Percentiles rank a stretch among this genome's conserved stretches.
Evolutionary conservation across 2,329 filamentous ascomycete species (phyloP).

Genomic region (Colletotrichum liriopes): DNA sequence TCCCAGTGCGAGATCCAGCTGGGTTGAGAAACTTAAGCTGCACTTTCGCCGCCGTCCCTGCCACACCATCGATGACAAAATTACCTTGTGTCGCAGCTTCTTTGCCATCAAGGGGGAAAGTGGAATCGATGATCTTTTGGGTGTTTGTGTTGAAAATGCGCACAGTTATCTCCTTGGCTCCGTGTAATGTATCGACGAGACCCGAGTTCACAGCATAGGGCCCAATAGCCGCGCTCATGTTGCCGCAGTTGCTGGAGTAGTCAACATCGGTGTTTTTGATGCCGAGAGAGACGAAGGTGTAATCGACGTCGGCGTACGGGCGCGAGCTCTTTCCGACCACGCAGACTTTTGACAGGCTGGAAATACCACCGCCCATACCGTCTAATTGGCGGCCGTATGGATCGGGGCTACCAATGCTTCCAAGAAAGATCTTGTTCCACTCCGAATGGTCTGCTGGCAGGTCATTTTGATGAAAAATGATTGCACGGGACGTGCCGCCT

Average conservation of each 20-base stretch:
- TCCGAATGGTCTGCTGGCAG: constrained; percentile 62
- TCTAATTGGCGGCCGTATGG: constrained; percentile 80
- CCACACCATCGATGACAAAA: constrained; percentile 76
- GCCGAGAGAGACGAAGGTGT: constrained; percentile 80
- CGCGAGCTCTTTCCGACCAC: constrained; percentile 70
- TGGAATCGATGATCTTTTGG: constrained; percentile 72
- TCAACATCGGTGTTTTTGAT: constrained; percentile 75
- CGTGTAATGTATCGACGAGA: constrained; percentile 53
- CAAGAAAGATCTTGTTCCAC: constrained; percentile 71
- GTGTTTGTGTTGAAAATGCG: constrained; percentile 82
- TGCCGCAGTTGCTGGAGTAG: constrained; percentile 81
- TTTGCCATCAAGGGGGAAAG: constrained; percentile 66
- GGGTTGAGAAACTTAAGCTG: constrained; percentile 75
- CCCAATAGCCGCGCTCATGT: constrained; percentile 78
- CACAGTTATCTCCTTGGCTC: constrained; percentile 61
- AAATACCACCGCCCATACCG: constrained; percentile 79
- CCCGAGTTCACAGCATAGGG: constrained; percentile 74
- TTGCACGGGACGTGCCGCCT: constrained; percentile 78
- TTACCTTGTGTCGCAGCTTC: constrained; percentile 66
- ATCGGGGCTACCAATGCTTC: constrained; percentile 77
- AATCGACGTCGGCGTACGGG: constrained; percentile 73
- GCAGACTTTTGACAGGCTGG: constrained; percentile 80
- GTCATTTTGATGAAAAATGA: constrained; percentile 70
- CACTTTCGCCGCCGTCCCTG: constrained; percentile 70
- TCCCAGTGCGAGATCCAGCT: constrained; percentile 75